Evolutionary conservation across 1,139 yeast genomes (phyloP).

Genomic region (Suhomyces panamericanus): DNA sequence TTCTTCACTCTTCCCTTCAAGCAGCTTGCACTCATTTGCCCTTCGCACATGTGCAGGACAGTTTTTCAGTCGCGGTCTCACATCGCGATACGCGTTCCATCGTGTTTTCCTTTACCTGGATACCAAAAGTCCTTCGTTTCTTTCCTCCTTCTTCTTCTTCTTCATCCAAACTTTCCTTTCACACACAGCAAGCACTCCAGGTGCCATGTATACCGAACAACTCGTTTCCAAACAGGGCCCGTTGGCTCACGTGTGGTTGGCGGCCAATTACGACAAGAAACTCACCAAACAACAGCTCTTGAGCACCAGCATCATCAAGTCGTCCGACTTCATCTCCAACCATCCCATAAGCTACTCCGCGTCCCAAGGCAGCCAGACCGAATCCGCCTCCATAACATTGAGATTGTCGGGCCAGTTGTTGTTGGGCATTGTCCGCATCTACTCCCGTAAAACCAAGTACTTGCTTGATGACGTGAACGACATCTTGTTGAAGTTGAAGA

Average conservation of each 20-base stretch:
- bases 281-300: slow-evolving; percentile 75
- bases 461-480: slow-evolving; percentile 83
- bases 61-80: slow-evolving; percentile 5
- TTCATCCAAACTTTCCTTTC: not conserved
- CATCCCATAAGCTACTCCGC: slow-evolving; percentile 18
- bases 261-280: slow-evolving; percentile 83
- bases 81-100: slow-evolving; percentile 10
- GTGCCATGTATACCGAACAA: slow-evolving; percentile 38
- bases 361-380: slow-evolving; percentile 11
- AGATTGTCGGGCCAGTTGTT: slow-evolving; percentile 86
- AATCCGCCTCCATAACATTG: slow-evolving; percentile 55
- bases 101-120: not conserved
- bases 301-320: slow-evolving; percentile 67
- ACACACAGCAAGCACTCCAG: not conserved
- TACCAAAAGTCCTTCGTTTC: not conserved
- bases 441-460: slow-evolving; percentile 82
- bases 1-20: too few species aligned
- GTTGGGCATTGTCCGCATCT: slow-evolving; percentile 85
- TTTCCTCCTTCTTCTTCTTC: not conserved
- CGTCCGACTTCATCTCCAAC: slow-evolving; percentile 55
- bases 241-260: slow-evolving; percentile 89
- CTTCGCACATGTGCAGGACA: not conserved
- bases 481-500: slow-evolving; percentile 69
- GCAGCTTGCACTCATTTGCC: not conserved
- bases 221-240: slow-evolving; percentile 73